Base-by-base conservation (phyloP, 805 yeast genomes). In the Kluyveromyces wickerhamii region DNA sequence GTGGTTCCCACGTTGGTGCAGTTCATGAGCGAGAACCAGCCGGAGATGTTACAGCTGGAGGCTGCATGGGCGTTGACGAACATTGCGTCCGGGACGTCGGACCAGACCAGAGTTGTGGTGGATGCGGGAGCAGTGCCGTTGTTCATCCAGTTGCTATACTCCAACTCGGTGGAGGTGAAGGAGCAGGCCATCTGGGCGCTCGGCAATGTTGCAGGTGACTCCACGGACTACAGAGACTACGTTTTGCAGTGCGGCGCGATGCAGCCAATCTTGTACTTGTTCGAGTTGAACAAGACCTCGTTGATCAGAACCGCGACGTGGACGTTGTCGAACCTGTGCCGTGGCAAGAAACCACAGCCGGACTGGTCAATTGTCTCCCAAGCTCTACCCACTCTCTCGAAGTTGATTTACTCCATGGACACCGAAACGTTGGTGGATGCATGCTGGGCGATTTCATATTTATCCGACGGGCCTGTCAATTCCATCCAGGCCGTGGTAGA, bases 41-140 rank as follows among this genome's bases (percentile, higher is more conserved):
- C 88, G 3, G 87, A 84, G 51, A 76, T 83, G 70, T 71, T 92
- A 50, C 97, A 89, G 64, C 74, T 92, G 51, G 98, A 92, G 67
- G 95, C 97, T 9, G 96, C 98, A 7, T 92, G 98, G 98, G 97
- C 97, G n/a, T 72, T 92, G 48, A 92, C 98, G 33, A 92, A 92
- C 59, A 89, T 92, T 59, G 97, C 97, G 15, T 85, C 96, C 4
- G 98, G 98, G 43, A 68, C 80, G 34, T 76, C 94, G 27, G 81
- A 76, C 31, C 97, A 92, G 63, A 92, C 98, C 14, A 74, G 72
- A 50, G 79, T 79, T 27, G 97, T 92, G 36, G 92, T 92, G 37
- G 89, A 87, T 43, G 79, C 89, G 4, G 94, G 89, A 35, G 97
- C 97, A 0, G 94, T 92, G 28, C 97, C 97, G 13, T 66, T 77